These are phyloP conservation scores for Beauveria brongniartii DNA, from an alignment of 2,329 filamentous ascomycete genomes.

Conservation along the genomic window DNA sequence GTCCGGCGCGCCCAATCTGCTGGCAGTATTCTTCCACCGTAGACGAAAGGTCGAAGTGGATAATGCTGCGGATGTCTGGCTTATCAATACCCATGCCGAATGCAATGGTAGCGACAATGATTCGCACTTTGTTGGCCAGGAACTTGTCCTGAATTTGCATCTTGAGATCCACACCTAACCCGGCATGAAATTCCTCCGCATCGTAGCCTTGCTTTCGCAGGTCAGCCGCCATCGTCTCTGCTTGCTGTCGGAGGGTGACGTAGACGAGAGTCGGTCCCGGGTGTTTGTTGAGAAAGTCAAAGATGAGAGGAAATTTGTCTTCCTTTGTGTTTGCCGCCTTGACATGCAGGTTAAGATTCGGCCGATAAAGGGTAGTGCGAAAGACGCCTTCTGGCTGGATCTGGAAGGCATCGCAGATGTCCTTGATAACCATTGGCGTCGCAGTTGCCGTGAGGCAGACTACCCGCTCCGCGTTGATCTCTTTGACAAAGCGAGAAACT, in stretches of 20 bases:
- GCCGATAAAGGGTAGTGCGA: slow-evolving; percentile 49
- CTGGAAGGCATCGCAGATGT: slow-evolving; percentile 44
- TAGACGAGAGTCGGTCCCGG: slow-evolving; percentile 53
- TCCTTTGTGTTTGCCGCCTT: slow-evolving; percentile 32
- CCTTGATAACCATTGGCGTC: slow-evolving; percentile 45
- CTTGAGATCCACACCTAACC: slow-evolving; percentile 38
- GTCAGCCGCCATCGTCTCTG: slow-evolving; percentile 33
- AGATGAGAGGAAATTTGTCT: slow-evolving; percentile 37
- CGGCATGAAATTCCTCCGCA: slow-evolving; percentile 41
- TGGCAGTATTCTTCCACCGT: slow-evolving; percentile 51
- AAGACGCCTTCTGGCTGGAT: slow-evolving; percentile 42
- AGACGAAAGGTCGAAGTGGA: slow-evolving; percentile 43
- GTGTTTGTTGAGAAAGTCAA: slow-evolving; percentile 40
- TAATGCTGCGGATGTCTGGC: slow-evolving; percentile 43
- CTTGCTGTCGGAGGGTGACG: slow-evolving; percentile 46
- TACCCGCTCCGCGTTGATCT: slow-evolving; percentile 49
- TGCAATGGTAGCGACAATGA: slow-evolving; percentile 42
- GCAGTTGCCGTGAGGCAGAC: slow-evolving; percentile 54
- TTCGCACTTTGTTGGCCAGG: slow-evolving; percentile 36
- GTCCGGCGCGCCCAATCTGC: slow-evolving; percentile 47
- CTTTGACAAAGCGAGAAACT: slow-evolving; percentile 46
- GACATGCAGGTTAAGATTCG: slow-evolving; percentile 49
- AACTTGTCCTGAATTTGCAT: slow-evolving; percentile 42
- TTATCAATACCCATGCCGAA: slow-evolving; percentile 57
- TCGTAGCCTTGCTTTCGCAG: slow-evolving; percentile 31